These are phyloP conservation scores for Pseudomassariella vexata DNA, from an alignment of 2,329 filamentous ascomycete genomes.

Conservation along the genomic window DNA sequence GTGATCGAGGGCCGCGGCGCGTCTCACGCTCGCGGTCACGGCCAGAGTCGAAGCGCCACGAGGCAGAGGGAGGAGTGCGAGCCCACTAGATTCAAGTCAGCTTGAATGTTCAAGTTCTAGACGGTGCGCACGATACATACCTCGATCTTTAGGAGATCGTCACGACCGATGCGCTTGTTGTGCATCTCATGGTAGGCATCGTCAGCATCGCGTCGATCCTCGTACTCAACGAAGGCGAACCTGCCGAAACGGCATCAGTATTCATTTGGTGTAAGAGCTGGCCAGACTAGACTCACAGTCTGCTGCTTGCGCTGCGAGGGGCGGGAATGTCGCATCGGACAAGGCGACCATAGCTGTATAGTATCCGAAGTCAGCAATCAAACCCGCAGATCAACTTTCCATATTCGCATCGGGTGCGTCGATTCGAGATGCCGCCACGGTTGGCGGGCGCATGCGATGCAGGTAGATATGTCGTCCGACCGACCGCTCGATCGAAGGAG, in stretches of 20 bases:
- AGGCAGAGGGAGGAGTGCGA: constrained; percentile 93
- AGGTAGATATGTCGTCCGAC: constrained; percentile 26
- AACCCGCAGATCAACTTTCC: constrained; percentile 19
- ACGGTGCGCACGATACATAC: constrained; percentile 51
- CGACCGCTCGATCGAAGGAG: constrained; percentile 42
- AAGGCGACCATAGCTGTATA: constrained; percentile 82
- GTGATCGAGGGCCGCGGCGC: constrained; percentile 52
- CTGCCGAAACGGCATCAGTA: constrained; percentile 33
- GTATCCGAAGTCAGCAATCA: constrained; percentile 37
- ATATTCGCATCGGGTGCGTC: constrained; percentile 23
- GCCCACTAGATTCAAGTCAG: constrained; percentile 68
- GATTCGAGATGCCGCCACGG: constrained; percentile 25
- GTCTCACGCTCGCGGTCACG: constrained; percentile 59
- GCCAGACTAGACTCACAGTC: constrained; percentile 66
- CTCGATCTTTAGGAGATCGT: constrained; percentile 97
- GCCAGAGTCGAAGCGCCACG: constrained; percentile 95
- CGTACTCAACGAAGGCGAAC: constrained; percentile 98
- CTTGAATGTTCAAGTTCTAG: not conserved
- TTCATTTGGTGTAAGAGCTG: not conserved
- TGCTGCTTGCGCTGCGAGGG: constrained; percentile 84
- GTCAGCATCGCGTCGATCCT: constrained; percentile 95
- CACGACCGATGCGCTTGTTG: constrained; percentile 94
- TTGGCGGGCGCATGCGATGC: constrained; percentile 29
- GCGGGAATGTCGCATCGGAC: constrained; percentile 98
- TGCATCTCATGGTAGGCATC: constrained; percentile 99